phyloP scores from a whole-genome alignment of 2,329 filamentous ascomycete species.

The Nothopassalora personata region DNA sequence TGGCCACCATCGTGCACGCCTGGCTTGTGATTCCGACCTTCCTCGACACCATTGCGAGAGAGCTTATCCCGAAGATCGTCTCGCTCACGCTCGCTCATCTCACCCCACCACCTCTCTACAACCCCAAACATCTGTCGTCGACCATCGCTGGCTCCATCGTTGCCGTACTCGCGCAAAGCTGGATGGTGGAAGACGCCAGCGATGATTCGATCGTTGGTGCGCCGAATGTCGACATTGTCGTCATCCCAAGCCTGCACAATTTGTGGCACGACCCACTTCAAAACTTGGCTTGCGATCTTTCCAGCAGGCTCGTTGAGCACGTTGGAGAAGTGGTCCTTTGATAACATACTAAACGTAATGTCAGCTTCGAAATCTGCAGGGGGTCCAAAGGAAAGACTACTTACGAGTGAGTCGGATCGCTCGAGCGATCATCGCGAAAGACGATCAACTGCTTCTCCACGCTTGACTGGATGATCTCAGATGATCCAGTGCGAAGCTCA shows the following conservation, averaged over 20 bases:
- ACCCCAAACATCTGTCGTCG: constrained; percentile 72
- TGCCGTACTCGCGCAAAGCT: constrained; percentile 64
- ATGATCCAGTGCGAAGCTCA: constrained; percentile 79
- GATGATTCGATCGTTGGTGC: constrained; percentile 70
- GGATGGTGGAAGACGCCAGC: constrained; percentile 83
- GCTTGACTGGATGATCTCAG: constrained; percentile 81
- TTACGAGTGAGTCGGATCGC: constrained; percentile 69
- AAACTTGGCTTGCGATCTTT: constrained; percentile 68
- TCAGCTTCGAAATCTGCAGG: too few species aligned
- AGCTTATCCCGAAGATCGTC: constrained; percentile 68
- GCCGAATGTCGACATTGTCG: constrained; percentile 62
- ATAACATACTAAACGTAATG: constrained; percentile 64
- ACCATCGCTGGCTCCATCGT: constrained; percentile 66
- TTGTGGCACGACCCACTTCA: constrained; percentile 81
- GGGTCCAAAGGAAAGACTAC: too few species aligned
- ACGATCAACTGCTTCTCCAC: constrained; percentile 79
- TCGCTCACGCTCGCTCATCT: constrained; percentile 57
- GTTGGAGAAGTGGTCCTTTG: constrained; percentile 92
- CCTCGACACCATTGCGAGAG: constrained; percentile 69
- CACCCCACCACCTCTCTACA: constrained; percentile 76
- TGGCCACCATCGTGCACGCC: constrained; percentile 80
- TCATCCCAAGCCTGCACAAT: constrained; percentile 85
- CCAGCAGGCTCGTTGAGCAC: constrained; percentile 83
- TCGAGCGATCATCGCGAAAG: constrained; percentile 69
- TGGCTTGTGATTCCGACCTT: constrained; percentile 79